Evolutionary conservation across 208 protist species (phyloP).

Genomic region (Crithidia sp.): DNA sequence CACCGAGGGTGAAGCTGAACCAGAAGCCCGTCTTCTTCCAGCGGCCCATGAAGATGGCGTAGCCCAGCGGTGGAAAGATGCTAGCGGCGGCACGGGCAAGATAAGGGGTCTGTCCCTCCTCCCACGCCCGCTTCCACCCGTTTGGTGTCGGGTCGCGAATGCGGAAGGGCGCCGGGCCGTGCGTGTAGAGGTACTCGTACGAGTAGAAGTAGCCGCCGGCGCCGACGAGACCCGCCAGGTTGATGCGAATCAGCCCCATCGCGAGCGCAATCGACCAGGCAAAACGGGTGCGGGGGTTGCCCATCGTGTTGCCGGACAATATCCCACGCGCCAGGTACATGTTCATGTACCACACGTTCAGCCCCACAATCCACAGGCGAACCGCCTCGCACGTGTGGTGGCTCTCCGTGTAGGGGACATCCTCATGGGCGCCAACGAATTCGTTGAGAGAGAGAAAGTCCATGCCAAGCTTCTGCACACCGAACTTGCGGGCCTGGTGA

Average conservation of each 20-base stretch:
- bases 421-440: constrained; percentile 71
- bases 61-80: constrained; percentile 78
- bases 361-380: constrained; percentile 58
- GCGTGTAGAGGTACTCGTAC: constrained; percentile 91
- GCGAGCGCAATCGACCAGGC: constrained; percentile 64
- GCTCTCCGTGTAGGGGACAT: constrained; percentile 83
- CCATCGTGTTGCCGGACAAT: constrained; percentile 44
- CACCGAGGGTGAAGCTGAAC: constrained; percentile 48
- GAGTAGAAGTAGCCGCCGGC: constrained; percentile 83
- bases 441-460: constrained; percentile 74
- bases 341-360: constrained; percentile 78
- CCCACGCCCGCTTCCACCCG: constrained; percentile 78
- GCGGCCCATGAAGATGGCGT: constrained; percentile 78
- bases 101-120: constrained; percentile 76
- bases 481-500: constrained; percentile 73
- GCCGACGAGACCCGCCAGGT: constrained; percentile 73
- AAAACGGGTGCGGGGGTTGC: constrained; percentile 66
- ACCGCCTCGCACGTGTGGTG: constrained; percentile 79
- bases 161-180: constrained; percentile 69
- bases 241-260: constrained; percentile 65
- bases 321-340: constrained; percentile 50
- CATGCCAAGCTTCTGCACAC: constrained; percentile 63
- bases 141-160: constrained; percentile 77
- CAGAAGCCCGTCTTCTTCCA: constrained; percentile 77
- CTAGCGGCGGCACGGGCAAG: constrained; percentile 61